These are phyloP conservation scores for Coemansia sp. DNA, from an alignment of 192 early-diverging fungal species.

Conservation along the genomic window DNA sequence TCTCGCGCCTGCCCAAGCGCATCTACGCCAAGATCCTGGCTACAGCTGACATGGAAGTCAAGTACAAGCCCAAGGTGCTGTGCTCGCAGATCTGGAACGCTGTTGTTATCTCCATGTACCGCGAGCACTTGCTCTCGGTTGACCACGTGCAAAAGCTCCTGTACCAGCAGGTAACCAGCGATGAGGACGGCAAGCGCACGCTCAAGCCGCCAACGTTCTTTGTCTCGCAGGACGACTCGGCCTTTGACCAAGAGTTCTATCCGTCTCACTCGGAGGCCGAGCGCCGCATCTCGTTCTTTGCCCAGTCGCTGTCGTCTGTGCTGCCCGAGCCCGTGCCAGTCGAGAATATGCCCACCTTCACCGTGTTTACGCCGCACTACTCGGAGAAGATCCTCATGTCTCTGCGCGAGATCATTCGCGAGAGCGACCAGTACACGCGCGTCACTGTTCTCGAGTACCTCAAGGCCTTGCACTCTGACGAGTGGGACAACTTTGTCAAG, in stretches of 20 bases:
- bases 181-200: constrained; percentile 63
- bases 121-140: constrained; percentile 71
- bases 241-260: constrained; percentile 70
- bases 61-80: constrained; percentile 75
- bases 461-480: constrained; percentile 72
- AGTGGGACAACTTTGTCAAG: constrained; percentile 91
- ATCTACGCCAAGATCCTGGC: constrained; percentile 75
- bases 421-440: constrained; percentile 76
- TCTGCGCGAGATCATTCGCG: constrained; percentile 79
- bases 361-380: constrained; percentile 82
- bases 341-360: constrained; percentile 82
- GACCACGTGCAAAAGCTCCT: constrained; percentile 73
- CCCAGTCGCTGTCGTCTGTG: constrained; percentile 76
- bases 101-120: constrained; percentile 79
- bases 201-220: constrained; percentile 76
- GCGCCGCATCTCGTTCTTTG: constrained; percentile 82
- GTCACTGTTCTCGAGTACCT: constrained; percentile 80
- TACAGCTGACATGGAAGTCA: constrained; percentile 69
- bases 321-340: constrained; percentile 78
- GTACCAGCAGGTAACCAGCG: constrained; percentile 69
- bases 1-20: constrained; percentile 73
- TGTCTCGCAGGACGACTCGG: constrained; percentile 70
- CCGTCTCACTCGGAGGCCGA: constrained; percentile 76
- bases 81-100: constrained; percentile 86
- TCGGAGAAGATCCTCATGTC: constrained; percentile 81